Evolutionary conservation across 805 yeast genomes (phyloP).

Genomic region (Spathaspora girioi): DNA sequence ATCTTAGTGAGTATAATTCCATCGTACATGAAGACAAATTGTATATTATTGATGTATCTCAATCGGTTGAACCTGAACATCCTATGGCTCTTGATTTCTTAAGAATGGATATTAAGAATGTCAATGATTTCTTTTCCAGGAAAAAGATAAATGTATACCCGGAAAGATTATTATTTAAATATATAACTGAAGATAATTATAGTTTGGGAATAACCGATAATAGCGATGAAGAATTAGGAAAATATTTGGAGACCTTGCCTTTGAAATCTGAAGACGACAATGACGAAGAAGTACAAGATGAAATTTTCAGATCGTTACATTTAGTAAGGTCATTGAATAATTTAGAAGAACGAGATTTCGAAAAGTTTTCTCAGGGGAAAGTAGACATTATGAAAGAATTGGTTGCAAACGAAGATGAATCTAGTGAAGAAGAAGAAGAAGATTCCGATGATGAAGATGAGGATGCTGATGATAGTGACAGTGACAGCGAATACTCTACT

Average conservation of each 20-base stretch:
- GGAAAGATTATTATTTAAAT: slow-evolving; percentile 78
- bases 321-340: slow-evolving; percentile 76
- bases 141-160: slow-evolving; percentile 73
- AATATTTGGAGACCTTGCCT: slow-evolving; percentile 49
- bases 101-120: slow-evolving; percentile 96
- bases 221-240: slow-evolving; percentile 37
- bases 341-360: slow-evolving; percentile 86
- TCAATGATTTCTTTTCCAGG: slow-evolving; percentile 79
- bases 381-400: slow-evolving; percentile 72
- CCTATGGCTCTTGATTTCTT: slow-evolving; percentile 94
- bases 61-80: slow-evolving; percentile 96
- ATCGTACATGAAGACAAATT: slow-evolving; percentile 76
- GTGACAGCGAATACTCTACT: slow-evolving; percentile 27
- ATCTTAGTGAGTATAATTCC: slow-evolving; percentile 89
- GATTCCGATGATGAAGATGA: slow-evolving; percentile 23
- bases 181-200: slow-evolving; percentile 54
- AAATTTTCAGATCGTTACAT: slow-evolving; percentile 78
- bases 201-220: slow-evolving; percentile 34
- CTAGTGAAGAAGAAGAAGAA: slow-evolving; percentile 27
- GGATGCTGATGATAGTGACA: slow-evolving; percentile 18
- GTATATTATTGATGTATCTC: slow-evolving; percentile 94
- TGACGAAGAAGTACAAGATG: slow-evolving; percentile 66
- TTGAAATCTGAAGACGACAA: slow-evolving; percentile 48
- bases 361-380: slow-evolving; percentile 73
- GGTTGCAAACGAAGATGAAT: slow-evolving; percentile 31